Evolutionary conservation across 345 rosid species (phyloP), one percentile per base, ranked within the genome.

Genomic region (Sapria himalayana): DNA sequence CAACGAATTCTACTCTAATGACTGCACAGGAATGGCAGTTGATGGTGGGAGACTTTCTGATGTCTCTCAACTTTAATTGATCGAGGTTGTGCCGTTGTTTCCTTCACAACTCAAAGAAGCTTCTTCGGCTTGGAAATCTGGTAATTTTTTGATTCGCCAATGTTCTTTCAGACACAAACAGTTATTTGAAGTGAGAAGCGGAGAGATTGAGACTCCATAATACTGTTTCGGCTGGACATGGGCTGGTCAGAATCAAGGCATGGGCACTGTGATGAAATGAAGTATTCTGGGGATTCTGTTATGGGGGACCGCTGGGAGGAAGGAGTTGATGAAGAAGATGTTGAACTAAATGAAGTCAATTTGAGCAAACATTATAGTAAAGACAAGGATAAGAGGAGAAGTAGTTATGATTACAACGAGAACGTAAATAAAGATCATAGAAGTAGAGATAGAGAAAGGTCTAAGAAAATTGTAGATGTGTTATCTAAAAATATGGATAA

Each of bases 381-480:
- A 43, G 55, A 56, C 13, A 48, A 18, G 23, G 60, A 56, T 27
- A 57, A 48, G 49, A 57, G 19, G 49, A 45, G 33, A 19, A 46
- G 52, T n/a, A 41, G 49, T 39, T 22, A 49, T 4, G 44, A n/a
- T n/a, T n/a, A n/a, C n/a, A n/a, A 29, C 16, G 58, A 46, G 10
- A 57, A 51, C 11, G 46, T 37, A 31, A 56, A 57, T 3, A 33
- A 41, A 5, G 54, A 47, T 17, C 45, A 58, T 29, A 46, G 46
- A 38, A 27, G 16, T 11, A 52, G 43, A 34, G 63, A 58, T 19
- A 36, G 48, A 19, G 61, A 56, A 37, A 33, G 61, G 7, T 24
- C 54, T 2, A 55, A 47, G 49, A 55, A 45, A 42, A 39, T 14
- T 15, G 35, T 19, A 15, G 50, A 45, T 16, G 57, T 37, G 44